These are phyloP conservation scores for Russula earlei DNA, from an alignment of 768 basidiomycete species.

Conservation along the genomic window DNA sequence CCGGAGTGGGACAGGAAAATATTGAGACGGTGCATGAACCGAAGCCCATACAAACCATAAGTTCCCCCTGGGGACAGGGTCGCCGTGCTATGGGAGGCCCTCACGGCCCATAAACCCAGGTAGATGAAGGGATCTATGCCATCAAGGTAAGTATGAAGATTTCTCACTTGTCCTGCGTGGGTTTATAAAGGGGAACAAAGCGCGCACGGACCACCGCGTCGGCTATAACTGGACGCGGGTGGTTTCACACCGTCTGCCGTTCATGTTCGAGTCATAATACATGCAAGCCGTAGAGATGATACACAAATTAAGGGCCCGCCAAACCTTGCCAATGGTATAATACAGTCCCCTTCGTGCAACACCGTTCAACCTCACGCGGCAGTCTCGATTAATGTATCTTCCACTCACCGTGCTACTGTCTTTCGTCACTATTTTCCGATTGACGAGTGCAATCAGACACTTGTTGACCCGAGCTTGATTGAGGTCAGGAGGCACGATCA, in stretches of 20 bases:
- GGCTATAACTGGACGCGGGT: not conserved
- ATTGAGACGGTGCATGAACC: constrained; percentile 73
- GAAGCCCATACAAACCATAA: constrained; percentile 38
- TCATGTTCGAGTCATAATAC: not conserved
- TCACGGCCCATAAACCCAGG: constrained; percentile 22
- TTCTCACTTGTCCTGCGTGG: accelerated
- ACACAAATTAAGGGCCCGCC: constrained; percentile 19
- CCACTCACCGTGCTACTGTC: constrained; percentile 38
- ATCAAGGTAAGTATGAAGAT: constrained; percentile 25
- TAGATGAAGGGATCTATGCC: constrained; percentile 24
- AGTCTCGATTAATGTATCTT: not conserved
- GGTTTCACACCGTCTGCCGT: not conserved
- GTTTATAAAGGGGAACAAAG: not conserved
- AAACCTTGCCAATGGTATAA: constrained; percentile 63
- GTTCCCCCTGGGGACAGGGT: constrained; percentile 23
- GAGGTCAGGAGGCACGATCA: constrained; percentile 71
- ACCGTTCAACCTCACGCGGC: not conserved
- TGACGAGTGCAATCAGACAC: constrained; percentile 84
- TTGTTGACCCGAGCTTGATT: constrained; percentile 90
- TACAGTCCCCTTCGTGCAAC: constrained; percentile 43
- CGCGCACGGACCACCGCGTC: constrained; percentile 6
- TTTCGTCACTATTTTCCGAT: constrained; percentile 75
- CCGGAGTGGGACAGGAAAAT: constrained; percentile 66
- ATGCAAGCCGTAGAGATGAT: not conserved
- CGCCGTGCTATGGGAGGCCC: constrained; percentile 25